phyloP scores from a whole-genome alignment of 2,329 filamentous ascomycete species.

The Sphaerostilbella broomeana region DNA sequence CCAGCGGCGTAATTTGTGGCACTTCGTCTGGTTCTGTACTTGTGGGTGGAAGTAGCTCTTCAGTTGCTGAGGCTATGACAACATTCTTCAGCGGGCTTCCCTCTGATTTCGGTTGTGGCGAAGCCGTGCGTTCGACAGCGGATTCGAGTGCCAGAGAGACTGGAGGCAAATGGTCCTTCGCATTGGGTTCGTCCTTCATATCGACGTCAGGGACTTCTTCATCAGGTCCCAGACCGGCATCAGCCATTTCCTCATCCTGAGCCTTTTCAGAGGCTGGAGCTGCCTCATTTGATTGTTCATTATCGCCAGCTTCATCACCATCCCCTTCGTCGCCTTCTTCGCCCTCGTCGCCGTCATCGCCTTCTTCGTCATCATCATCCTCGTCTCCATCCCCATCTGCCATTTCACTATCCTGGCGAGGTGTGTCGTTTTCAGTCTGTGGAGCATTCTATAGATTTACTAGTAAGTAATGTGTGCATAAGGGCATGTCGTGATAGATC shows the following conservation, averaged over 20 bases:
- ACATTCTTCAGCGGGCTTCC: slow-evolving; percentile 50
- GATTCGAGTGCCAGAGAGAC: slow-evolving; percentile 25
- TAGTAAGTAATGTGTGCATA: not conserved
- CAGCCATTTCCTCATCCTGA: slow-evolving; percentile 33
- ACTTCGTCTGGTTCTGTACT: no score
- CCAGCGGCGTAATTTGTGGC: no score
- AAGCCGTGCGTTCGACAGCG: no score
- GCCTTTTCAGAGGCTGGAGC: slow-evolving; percentile 25
- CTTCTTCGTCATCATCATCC: slow-evolving; percentile 43
- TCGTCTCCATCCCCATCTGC: slow-evolving; percentile 44
- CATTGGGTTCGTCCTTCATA: slow-evolving; percentile 21
- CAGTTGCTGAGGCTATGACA: slow-evolving; percentile 41
- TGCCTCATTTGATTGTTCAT: slow-evolving; percentile 23
- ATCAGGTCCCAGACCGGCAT: slow-evolving; percentile 25
- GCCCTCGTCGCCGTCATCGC: slow-evolving; percentile 39
- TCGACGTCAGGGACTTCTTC: slow-evolving; percentile 20
- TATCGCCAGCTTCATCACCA: slow-evolving; percentile 38
- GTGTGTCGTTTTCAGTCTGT: slow-evolving; percentile 37
- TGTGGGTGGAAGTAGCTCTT: no score
- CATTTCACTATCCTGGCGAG: slow-evolving; percentile 47
- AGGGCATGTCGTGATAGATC: slow-evolving; percentile 13
- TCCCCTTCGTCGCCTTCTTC: slow-evolving; percentile 42
- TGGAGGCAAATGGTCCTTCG: no score
- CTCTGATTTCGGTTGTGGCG: no score
- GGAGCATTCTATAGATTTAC: slow-evolving; percentile 29